Conservation (phyloP, 495 filamentous ascomycete genomes). For the Podospora tetraspora region DNA sequence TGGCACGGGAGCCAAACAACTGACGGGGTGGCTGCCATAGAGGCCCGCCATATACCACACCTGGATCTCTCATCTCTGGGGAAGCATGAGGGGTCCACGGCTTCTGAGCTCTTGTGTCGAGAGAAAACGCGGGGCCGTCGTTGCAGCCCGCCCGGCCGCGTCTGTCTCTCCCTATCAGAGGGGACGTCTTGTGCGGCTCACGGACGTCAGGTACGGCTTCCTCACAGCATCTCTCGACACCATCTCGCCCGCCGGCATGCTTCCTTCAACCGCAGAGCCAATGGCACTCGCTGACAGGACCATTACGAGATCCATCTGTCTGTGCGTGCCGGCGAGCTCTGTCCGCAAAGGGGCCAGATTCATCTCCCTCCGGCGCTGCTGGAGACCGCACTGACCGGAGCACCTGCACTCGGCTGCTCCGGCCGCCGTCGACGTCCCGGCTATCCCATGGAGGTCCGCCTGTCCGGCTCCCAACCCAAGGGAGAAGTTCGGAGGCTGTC, state of each 20-base stretch:
- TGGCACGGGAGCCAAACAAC: background rate
- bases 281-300: background rate
- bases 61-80: background rate
- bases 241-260: conserved; percentile 4
- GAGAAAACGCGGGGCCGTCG: conserved; percentile 9
- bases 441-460: background rate
- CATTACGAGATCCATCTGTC: conserved; percentile 17
- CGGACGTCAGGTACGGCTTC: conserved; percentile 1
- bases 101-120: background rate
- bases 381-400: conserved; percentile 14
- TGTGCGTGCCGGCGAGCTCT: conserved; percentile 18
- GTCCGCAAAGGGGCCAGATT: background rate
- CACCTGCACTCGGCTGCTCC: background rate
- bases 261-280: conserved; percentile 2
- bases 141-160: conserved; percentile 8
- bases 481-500: background rate
- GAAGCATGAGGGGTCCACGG: conserved; percentile 3
- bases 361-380: conserved; percentile 8
- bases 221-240: background rate
- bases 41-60: background rate
- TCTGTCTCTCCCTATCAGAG: conserved; percentile 10
- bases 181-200: conserved; percentile 1
- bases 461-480: background rate
- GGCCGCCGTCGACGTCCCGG: background rate
- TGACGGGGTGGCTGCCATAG: background rate